A percentile compares a stretch with the other conserved stretches of the same genome.
phyloP scores from a whole-genome alignment of 73 alveolate species.

The Tetrahymena elliotti region DNA sequence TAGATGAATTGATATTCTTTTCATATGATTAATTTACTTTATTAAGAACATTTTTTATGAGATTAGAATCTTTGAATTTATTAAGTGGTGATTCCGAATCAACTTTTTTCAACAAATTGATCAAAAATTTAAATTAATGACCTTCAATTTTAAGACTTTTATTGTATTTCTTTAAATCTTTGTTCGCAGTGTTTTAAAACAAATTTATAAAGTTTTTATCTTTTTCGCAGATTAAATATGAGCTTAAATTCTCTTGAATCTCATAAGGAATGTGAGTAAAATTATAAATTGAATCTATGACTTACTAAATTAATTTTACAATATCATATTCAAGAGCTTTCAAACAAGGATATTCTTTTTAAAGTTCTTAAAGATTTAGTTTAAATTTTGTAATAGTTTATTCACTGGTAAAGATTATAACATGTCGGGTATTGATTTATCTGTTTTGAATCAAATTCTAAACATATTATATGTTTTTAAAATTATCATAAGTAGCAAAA shows the following conservation, averaged over 20 bases:
- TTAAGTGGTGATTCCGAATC: background rate
- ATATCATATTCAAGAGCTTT: background rate
- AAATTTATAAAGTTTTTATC: background rate
- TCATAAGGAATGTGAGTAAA: background rate
- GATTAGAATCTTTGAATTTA: background rate
- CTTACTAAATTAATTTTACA: background rate
- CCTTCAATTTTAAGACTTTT: background rate
- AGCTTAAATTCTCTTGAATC: background rate
- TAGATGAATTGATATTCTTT: no score
- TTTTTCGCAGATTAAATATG: background rate
- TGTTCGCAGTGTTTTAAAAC: background rate
- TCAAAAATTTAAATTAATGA: no score
- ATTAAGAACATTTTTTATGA: no score
- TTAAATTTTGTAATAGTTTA: background rate
- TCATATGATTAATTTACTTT: no score
- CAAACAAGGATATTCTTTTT: background rate
- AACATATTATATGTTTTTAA: background rate
- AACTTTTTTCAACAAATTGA: background rate
- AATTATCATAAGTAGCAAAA: background rate
- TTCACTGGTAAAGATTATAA: background rate
- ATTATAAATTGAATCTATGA: no score
- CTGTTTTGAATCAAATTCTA: background rate
- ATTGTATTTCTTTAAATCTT: no score
- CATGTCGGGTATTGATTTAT: no score
- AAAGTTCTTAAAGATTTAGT: background rate